Percentiles rank a stretch among this genome's conserved stretches.
phyloP scores from a whole-genome alignment of 2,329 filamentous ascomycete species.

The Pezicula carpinea region DNA sequence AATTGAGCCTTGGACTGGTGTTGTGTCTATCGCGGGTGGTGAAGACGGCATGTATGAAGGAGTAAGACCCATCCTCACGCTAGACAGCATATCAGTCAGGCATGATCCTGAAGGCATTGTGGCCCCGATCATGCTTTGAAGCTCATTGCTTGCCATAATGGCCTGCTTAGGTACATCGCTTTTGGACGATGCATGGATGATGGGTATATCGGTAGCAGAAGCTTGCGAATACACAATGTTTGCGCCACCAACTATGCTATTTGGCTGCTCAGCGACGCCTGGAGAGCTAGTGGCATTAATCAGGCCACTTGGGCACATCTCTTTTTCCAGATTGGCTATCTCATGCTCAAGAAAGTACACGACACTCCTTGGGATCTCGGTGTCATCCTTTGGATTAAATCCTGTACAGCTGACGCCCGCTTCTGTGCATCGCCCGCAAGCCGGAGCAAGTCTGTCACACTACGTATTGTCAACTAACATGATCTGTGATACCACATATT shows the following conservation, averaged over 20 bases:
- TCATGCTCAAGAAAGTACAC: constrained; percentile 30
- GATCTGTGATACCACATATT: neutral
- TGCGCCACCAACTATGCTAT: neutral
- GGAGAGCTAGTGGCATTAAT: constrained; percentile 21
- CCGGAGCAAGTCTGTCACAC: constrained; percentile 18
- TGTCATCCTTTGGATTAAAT: constrained; percentile 20
- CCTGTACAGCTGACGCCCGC: constrained; percentile 22
- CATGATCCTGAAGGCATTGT: constrained; percentile 25
- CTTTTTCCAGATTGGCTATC: constrained; percentile 29
- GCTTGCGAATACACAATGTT: neutral
- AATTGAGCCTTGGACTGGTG: too few relatives aligned
- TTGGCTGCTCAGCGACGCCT: neutral
- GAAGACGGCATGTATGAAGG: constrained; percentile 18
- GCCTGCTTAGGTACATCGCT: neutral
- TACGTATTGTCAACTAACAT: neutral
- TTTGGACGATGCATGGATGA: constrained; percentile 14
- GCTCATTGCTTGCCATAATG: constrained; percentile 23
- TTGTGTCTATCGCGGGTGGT: neutral
- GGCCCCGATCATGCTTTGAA: constrained; percentile 27
- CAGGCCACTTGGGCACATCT: constrained; percentile 25
- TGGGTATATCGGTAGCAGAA: neutral
- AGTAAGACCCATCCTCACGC: constrained; percentile 30
- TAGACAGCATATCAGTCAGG: constrained; percentile 26
- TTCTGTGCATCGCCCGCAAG: constrained; percentile 26
- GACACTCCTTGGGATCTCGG: constrained; percentile 29